These are phyloP conservation scores for Salvia rosmarinus DNA, from an alignment of 257 asterid species.

Conservation along the genomic window DNA sequence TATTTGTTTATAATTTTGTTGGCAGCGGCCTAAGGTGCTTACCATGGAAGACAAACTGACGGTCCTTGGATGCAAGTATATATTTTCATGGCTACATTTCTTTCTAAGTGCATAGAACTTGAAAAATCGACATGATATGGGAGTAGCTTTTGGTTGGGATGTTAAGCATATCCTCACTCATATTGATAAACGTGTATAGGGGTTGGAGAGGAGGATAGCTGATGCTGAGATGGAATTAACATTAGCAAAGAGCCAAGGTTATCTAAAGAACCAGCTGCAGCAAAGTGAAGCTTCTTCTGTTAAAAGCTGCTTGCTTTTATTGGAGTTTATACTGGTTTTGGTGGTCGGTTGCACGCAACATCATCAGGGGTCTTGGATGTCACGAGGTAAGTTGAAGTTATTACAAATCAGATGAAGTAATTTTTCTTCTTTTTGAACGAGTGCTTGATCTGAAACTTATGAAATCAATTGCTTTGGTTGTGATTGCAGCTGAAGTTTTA, in stretches of 20 bases:
- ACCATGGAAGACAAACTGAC: conserved; percentile 84
- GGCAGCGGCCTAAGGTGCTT: conserved; percentile 79
- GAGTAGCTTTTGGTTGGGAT: not conserved
- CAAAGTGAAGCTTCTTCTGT: conserved; percentile 52
- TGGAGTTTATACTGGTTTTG: conserved; percentile 89
- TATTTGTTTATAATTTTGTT: conserved; percentile 37
- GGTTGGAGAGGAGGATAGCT: conserved; percentile 77
- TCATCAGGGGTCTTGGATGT: conserved; percentile 81
- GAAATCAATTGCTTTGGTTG: conserved; percentile 24
- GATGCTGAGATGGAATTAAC: conserved; percentile 92
- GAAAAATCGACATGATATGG: not conserved
- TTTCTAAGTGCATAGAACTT: conserved; percentile 22
- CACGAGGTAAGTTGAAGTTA: conserved; percentile 56
- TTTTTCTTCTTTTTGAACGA: not conserved
- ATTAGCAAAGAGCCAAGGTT: conserved; percentile 90
- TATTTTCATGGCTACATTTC: conserved; percentile 35
- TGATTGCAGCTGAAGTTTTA: conserved; percentile 65
- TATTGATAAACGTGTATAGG: conserved; percentile 40
- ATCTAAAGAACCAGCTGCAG: conserved; percentile 68
- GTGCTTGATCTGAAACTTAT: conserved; percentile 21
- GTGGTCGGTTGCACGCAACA: conserved; percentile 71
- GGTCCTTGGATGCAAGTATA: conserved; percentile 89
- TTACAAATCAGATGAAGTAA: not conserved
- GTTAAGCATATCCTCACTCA: not conserved
- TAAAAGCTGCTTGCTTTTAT: conserved; percentile 78